A percentile compares a stretch with the other conserved stretches of the same genome.
These are phyloP conservation scores for Fusarium anguioides DNA, from an alignment of 2,329 filamentous ascomycete genomes.

Conservation along the genomic window DNA sequence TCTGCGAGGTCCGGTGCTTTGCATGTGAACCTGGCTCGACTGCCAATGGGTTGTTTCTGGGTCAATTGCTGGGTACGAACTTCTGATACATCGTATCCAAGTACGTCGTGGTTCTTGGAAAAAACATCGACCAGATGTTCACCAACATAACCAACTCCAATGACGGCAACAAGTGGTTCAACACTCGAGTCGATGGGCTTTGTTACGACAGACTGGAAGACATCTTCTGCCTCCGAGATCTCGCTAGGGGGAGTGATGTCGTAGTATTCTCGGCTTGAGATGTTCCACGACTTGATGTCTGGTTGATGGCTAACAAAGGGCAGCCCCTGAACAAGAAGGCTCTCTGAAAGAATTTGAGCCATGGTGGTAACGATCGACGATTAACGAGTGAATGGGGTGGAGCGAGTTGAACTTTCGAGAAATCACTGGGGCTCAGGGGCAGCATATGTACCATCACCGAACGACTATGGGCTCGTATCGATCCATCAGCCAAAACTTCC, in stretches of 20 bases:
- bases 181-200: slow-evolving; percentile 17
- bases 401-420: slow-evolving; percentile 8
- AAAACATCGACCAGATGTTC: slow-evolving; percentile 60
- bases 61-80: slow-evolving; percentile 51
- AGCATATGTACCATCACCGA: slow-evolving; percentile 39
- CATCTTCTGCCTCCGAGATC: slow-evolving; percentile 43
- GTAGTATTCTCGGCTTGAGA: slow-evolving; percentile 45
- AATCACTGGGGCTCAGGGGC: slow-evolving; percentile 22
- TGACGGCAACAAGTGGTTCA: slow-evolving; percentile 57
- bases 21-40: slow-evolving; percentile 53
- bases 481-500: slow-evolving; percentile 9
- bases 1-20: slow-evolving; percentile 51
- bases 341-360: slow-evolving; percentile 42
- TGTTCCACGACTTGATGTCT: slow-evolving; percentile 39
- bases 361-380: slow-evolving; percentile 44
- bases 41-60: slow-evolving; percentile 43
- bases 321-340: slow-evolving; percentile 37
- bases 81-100: slow-evolving; percentile 62
- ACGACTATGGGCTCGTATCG: slow-evolving; percentile 16
- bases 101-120: slow-evolving; percentile 52
- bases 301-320: slow-evolving; percentile 37
- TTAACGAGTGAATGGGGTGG: slow-evolving; percentile 37
- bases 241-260: slow-evolving; percentile 52
- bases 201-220: slow-evolving; percentile 1
- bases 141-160: slow-evolving; percentile 66